Conservation (phyloP, 352 stramenopile genomes). For the Thalassiosira mediterranea region DNA sequence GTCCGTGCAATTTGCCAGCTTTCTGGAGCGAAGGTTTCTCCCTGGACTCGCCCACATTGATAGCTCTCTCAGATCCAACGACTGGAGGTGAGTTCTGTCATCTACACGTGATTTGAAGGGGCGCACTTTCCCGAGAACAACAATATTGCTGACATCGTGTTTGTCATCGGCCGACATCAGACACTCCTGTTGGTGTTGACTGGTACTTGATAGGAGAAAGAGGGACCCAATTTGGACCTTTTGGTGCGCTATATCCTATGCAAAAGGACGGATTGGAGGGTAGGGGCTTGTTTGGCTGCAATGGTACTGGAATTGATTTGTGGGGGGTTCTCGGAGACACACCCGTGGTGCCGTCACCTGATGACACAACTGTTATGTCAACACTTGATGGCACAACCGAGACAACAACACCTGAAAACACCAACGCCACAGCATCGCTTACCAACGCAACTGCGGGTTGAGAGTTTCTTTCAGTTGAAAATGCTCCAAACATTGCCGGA, state of each 20-base stretch:
- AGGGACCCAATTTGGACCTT: constrained; percentile 29
- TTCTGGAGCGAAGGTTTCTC: constrained; percentile 9
- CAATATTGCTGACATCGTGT: not conserved
- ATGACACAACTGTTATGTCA: too few species aligned
- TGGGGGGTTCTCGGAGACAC: too few species aligned
- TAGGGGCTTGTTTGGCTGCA: constrained; percentile 23
- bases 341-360: too few species aligned
- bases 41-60: not conserved
- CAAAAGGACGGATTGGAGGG: constrained; percentile 17
- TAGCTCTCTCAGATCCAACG: constrained; percentile 11
- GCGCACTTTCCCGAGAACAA: too few species aligned
- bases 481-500: too few species aligned
- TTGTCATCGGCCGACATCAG: not conserved
- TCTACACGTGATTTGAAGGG: too few species aligned
- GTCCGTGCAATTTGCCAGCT: constrained; percentile 5
- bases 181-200: constrained; percentile 25
- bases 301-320: not conserved
- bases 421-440: too few species aligned
- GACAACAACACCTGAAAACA: too few species aligned
- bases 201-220: constrained; percentile 28
- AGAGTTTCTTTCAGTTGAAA: too few species aligned
- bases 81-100: constrained; percentile 2
- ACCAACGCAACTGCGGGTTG: too few species aligned
- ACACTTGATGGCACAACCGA: too few species aligned
- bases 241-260: constrained; percentile 18